A percentile compares a stretch with the other conserved stretches of the same genome.
Conservation (phyloP, 2,329 filamentous ascomycete species). For the Paecilomyces formosus region DNA sequence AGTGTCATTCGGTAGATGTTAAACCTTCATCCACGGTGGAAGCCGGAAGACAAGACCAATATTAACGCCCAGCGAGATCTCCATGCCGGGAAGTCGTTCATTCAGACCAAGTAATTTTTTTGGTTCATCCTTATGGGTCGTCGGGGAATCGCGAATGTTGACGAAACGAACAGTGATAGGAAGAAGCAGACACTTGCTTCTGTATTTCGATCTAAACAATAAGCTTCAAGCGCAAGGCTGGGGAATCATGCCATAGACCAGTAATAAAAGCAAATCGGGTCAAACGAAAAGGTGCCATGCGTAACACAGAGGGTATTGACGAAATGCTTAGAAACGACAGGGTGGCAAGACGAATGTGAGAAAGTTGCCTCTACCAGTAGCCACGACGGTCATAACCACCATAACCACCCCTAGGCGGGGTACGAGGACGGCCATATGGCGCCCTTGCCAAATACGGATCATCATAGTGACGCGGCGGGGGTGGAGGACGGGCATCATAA, state of each 20-base stretch:
- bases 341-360: slow-evolving; percentile 18
- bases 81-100: background rate
- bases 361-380: slow-evolving; percentile 34
- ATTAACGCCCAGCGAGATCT: background rate
- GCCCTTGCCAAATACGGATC: slow-evolving; percentile 53
- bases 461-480: slow-evolving; percentile 48
- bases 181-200: background rate
- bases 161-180: background rate
- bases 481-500: slow-evolving; percentile 46
- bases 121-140: background rate
- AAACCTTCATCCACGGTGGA: background rate
- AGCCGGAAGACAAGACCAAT: background rate
- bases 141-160: background rate
- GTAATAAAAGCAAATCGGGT: slow-evolving; percentile 1
- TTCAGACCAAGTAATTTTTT: background rate
- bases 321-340: slow-evolving; percentile 12
- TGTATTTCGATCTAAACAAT: slow-evolving; percentile 3
- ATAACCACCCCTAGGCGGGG: slow-evolving; percentile 34
- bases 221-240: slow-evolving; percentile 7
- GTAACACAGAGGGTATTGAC: slow-evolving; percentile 6
- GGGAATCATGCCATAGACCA: slow-evolving; percentile 3
- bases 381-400: slow-evolving; percentile 35
- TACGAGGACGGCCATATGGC: slow-evolving; percentile 44
- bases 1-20: background rate
- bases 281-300: slow-evolving; percentile 3